phyloP scores from a whole-genome alignment of 1,284 basidiomycete genomes.

The Marasmius fiardii region DNA sequence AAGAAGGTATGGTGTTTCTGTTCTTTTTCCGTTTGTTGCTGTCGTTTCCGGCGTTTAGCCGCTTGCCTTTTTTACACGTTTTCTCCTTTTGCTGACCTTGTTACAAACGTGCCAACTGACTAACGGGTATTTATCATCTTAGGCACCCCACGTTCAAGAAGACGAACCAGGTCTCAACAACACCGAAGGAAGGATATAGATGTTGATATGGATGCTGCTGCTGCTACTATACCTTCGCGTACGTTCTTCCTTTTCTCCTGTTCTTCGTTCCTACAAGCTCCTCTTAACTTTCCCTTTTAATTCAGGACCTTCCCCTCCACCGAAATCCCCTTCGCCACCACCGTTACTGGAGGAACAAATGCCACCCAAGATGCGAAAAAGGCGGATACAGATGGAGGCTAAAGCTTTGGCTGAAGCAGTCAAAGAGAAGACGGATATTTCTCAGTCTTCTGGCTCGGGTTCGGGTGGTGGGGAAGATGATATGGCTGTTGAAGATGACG shows the following conservation, averaged over 20 bases:
- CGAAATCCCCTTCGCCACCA: not conserved
- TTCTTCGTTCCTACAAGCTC: not conserved
- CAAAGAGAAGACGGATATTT: slow-evolving; percentile 31
- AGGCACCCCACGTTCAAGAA: not conserved
- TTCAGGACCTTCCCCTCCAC: not conserved
- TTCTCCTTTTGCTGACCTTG: not conserved
- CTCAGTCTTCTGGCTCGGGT: slow-evolving; percentile 11
- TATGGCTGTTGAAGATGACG: not conserved
- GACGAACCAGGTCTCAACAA: not conserved
- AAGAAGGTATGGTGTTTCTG: not conserved
- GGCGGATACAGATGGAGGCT: slow-evolving; percentile 24
- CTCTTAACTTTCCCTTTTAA: not conserved
- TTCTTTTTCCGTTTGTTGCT: not conserved
- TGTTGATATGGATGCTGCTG: slow-evolving; percentile 12
- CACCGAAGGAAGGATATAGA: slow-evolving; percentile 18
- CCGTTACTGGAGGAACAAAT: slow-evolving; percentile 34
- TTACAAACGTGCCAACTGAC: not conserved
- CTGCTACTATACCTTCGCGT: no score
- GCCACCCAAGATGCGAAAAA: slow-evolving; percentile 65
- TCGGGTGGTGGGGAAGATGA: no score
- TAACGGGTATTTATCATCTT: no score
- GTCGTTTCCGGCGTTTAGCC: not conserved
- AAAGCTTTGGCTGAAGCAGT: not conserved
- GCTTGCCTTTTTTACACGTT: not conserved
- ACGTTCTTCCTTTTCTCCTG: not conserved